These are phyloP conservation scores for Chlorella sp. DNA, from an alignment of 139 green algal genomes.

Conservation along the genomic window DNA sequence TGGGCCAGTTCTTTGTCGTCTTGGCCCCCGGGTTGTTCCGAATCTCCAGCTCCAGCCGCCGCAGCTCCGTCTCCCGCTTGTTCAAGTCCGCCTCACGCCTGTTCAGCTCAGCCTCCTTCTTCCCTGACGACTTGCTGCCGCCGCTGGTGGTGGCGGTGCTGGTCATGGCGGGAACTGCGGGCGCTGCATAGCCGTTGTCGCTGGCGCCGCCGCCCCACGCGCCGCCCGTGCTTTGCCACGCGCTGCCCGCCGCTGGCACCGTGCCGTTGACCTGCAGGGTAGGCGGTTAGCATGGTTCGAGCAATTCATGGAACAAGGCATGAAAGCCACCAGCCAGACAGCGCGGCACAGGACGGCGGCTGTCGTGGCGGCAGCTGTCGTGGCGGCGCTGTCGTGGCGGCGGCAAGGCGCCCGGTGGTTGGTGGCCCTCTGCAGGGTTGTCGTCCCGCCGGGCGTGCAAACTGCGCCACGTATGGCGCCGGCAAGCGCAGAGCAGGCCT, in stretches of 20 bases:
- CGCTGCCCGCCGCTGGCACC: conserved; percentile 23
- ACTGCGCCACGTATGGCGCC: too few species aligned
- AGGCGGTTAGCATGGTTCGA: neutral
- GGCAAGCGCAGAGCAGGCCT: too few species aligned
- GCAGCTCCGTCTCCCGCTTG: conserved; percentile 58
- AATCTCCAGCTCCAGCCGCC: conserved; percentile 51
- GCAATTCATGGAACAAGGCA: too few species aligned
- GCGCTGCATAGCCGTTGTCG: neutral
- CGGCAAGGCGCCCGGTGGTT: neutral
- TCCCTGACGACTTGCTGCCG: neutral
- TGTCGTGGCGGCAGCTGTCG: neutral
- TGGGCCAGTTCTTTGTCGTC: conserved; percentile 65
- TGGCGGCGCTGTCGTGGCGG: neutral
- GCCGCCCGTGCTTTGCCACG: conserved; percentile 17
- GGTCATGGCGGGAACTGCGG: neutral
- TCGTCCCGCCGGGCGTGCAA: too few species aligned
- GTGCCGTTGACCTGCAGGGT: conserved; percentile 25
- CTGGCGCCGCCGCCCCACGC: conserved; percentile 22
- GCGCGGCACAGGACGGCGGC: neutral
- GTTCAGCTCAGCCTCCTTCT: conserved; percentile 21
- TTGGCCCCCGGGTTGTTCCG: conserved; percentile 30
- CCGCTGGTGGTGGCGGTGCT: neutral
- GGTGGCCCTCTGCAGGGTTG: too few species aligned
- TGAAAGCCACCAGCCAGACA: too few species aligned
- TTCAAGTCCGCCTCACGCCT: conserved; percentile 55